Evolutionary conservation across 108 stramenopile species (phyloP).

Genomic region (Conticribra weissflogii): DNA sequence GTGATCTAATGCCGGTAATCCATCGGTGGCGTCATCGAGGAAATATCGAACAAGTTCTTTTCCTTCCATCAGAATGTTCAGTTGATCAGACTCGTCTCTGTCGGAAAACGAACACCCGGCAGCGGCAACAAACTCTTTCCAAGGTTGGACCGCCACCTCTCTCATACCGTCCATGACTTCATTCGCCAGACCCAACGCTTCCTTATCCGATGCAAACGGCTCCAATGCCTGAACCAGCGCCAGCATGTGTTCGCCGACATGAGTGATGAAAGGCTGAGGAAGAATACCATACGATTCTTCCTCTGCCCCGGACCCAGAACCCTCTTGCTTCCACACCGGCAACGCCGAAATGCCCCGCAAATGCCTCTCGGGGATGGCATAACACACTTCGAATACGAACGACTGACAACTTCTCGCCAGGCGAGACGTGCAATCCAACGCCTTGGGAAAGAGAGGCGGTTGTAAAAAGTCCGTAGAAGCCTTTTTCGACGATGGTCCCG

Average conservation of each 20-base stretch:
- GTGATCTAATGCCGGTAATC: constrained; percentile 42
- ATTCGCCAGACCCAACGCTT: constrained; percentile 74
- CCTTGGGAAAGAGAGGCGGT: constrained; percentile 54
- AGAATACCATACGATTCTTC: constrained; percentile 80
- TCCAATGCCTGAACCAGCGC: constrained; percentile 86
- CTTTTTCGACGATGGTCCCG: constrained; percentile 10
- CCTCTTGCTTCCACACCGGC: constrained; percentile 67
- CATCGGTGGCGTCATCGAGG: constrained; percentile 45
- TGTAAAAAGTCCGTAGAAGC: constrained; percentile 6
- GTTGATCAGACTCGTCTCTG: constrained; percentile 35
- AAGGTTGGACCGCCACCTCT: constrained; percentile 74
- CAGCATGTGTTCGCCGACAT: constrained; percentile 87
- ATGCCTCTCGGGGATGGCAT: constrained; percentile 72
- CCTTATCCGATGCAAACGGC: constrained; percentile 80
- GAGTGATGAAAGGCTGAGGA: constrained; percentile 83
- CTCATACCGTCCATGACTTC: constrained; percentile 75
- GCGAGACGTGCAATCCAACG: constrained; percentile 53
- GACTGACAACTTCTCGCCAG: constrained; percentile 73
- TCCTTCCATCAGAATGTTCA: constrained; percentile 63
- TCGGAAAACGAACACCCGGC: constrained; percentile 53
- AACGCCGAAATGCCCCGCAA: constrained; percentile 70
- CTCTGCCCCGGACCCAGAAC: constrained; percentile 27
- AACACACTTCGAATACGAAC: constrained; percentile 82
- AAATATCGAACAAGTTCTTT: constrained; percentile 51
- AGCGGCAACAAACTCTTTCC: constrained; percentile 75